A percentile compares a stretch with the other conserved stretches of the same genome.
Conservation (phyloP, 2,329 filamentous ascomycete genomes). For the Mariannaea sp. region DNA sequence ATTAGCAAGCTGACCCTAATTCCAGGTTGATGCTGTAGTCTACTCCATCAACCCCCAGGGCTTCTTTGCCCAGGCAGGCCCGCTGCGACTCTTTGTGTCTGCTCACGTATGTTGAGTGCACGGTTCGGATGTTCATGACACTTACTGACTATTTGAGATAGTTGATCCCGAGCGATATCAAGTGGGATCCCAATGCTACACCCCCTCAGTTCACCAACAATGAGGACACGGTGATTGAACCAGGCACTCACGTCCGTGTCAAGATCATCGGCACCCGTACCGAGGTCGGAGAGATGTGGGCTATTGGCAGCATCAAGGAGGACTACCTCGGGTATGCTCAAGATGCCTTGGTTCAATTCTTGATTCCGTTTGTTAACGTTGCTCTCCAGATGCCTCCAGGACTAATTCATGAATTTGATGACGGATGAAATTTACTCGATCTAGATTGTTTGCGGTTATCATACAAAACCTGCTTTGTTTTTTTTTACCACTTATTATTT, state of each 20-base stretch:
- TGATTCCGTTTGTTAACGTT: constrained; percentile 19
- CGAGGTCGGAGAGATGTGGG: constrained; percentile 94
- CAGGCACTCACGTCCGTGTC: constrained; percentile 88
- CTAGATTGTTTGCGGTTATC: constrained; percentile 20
- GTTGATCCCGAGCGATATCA: constrained; percentile 91
- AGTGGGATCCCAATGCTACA: constrained; percentile 93
- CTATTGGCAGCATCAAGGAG: constrained; percentile 95
- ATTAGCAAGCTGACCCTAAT: constrained; percentile 41
- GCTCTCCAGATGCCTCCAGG: constrained; percentile 38
- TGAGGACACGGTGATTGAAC: constrained; percentile 90
- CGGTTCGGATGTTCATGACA: neutral
- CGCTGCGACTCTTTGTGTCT: constrained; percentile 78
- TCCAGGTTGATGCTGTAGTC: constrained; percentile 89
- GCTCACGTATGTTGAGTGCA: constrained; percentile 67
- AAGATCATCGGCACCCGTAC: constrained; percentile 94
- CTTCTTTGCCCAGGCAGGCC: constrained; percentile 86
- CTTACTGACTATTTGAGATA: constrained; percentile 45
- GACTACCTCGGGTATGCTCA: constrained; percentile 67
- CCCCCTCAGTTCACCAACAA: constrained; percentile 98
- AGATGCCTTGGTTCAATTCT: neutral
- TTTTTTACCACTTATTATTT: neutral
- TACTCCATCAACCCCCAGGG: constrained; percentile 89
- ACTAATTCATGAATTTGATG: constrained; percentile 26
- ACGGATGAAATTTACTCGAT: constrained; percentile 23
- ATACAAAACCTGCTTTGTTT: neutral